Base-by-base conservation (phyloP, 2,329 filamentous ascomycete species). In the Magnaporthiopsis incrustans region DNA sequence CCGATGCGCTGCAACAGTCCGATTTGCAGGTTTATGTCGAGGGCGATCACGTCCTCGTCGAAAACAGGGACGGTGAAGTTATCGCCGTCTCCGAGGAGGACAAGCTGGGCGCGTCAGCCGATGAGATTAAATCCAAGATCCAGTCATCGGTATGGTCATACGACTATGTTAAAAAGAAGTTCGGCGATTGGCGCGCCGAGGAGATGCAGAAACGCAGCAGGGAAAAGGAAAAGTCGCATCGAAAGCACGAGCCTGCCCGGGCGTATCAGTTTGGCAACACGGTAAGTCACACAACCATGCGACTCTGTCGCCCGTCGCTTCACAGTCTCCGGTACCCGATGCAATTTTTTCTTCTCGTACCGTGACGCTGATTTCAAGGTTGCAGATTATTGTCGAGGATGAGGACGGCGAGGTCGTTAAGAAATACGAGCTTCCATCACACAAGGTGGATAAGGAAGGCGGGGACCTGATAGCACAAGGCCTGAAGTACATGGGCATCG, bases 1-100 rank as follows among this genome's bases (percentile, higher is more conserved):
- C 30, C 12, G 26, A 4, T 2, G 18, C 58, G 38, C 38, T 7
- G 15, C 38, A 44, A 18, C 38, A 25, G 22, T 4, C 44, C 2
- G 61, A 75, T 30, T 74, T 91, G 12, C 86, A 96, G 67, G 83
- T 93, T 0, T 97, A 89, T 69, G 85, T 93, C 67, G 92, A 97
- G 76, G 92, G 93, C 1, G 74, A 88, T 63, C 76, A 96, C 27
- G 83, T 95, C 56, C 78, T 97, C 8, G 86, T 96, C 64, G 94
- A 98, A 75, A 90, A 96, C 69, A 81, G 88, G 67, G 89, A 97
- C 65, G 94, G 94, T 10, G 93, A 97, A 64, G 93, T 97, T 3
- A 73, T 97, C 7, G 85, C 85, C 25, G 85, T 91, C 0, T 59
- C 4, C 50, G 15, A 58, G 7, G 62, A 67, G 30, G n/a, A 59